Evolutionary conservation across 2,329 filamentous ascomycete species (phyloP), one percentile per base, ranked within the genome.

Genomic region (Sarocladium oryzae): DNA sequence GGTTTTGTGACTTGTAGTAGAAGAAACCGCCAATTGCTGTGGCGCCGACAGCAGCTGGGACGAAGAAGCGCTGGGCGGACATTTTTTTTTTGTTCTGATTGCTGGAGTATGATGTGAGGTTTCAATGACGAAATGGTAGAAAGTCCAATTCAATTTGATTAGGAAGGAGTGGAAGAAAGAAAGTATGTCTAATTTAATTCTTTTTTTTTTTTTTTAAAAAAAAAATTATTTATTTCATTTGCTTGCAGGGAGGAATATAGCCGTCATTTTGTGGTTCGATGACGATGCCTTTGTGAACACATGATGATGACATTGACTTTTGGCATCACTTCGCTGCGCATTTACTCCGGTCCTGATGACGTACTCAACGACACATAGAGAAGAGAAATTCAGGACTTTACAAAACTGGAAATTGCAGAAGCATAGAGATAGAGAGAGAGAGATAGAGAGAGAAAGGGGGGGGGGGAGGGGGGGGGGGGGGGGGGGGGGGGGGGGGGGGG

Each of bases 1-100:
- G 53, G 20, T 49, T 54, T 13, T 53, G 46, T 26, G 51, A 57
- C 38, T 60, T 60, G 57, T 60, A 63, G 43, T 63, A 43, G 18
- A 36, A 6, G 30, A 51, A 54, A 26, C 53, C 59, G 18, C 60
- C 61, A n/a, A 63, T 37, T 23, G 57, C 38, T 18, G 57, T 52
- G 18, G 56, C 41, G n/a, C 58, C 61, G 13, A 55, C 56, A 11
- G 35, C 16, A 18, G 32, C 32, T 16, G 53, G 53, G 18, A 54
- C 23, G 53, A 48, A 32, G 37, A 54, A 38, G 16, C 53, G 50
- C 28, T 23, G 36, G 3, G 32, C 21, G n/a, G 43, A 40, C 45
- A 49, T 49, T 48, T 8, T 10, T 3, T 7, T 10, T 6, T 11
- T 48, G 4, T n/a, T 21, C 15, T 11, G 15, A 11, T 46, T 43